Conservation (phyloP, 2,329 filamentous ascomycete genomes). For the Paraphaeosphaeria sporulosa region DNA sequence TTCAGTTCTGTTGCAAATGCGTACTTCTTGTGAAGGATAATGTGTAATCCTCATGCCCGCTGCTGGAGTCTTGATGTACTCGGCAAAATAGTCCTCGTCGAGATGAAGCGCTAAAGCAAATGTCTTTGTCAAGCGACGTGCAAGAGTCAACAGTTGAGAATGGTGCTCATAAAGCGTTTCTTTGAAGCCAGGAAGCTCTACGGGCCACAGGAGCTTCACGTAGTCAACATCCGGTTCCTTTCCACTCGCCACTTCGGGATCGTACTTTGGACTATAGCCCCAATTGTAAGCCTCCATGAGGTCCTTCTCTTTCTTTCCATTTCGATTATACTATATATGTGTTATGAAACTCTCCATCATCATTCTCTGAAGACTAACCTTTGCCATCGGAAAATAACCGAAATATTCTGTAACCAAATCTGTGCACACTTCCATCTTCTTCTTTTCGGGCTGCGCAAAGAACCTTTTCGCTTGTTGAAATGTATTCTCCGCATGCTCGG, state of each 20-base stretch:
- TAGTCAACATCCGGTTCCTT: conserved; percentile 9
- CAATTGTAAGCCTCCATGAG: conserved; percentile 39
- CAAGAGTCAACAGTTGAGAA: conserved; percentile 58
- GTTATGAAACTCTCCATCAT: neutral
- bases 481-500: conserved; percentile 33
- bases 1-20: neutral
- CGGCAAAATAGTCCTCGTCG: conserved; percentile 64
- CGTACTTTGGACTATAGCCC: conserved; percentile 26
- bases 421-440: conserved; percentile 59
- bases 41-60: conserved; percentile 33
- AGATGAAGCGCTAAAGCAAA: conserved; percentile 65
- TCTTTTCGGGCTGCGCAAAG: conserved; percentile 54
- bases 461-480: conserved; percentile 55
- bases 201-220: conserved; percentile 14
- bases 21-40: conserved; percentile 27
- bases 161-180: conserved; percentile 58
- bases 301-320: conserved; percentile 56
- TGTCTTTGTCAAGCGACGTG: conserved; percentile 59
- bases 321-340: conserved; percentile 53
- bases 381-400: conserved; percentile 47
- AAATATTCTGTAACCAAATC: conserved; percentile 47
- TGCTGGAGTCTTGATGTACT: conserved; percentile 61
- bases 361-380: conserved; percentile 1
- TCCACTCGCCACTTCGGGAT: conserved; percentile 17
- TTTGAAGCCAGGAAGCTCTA: conserved; percentile 56